These are phyloP conservation scores for Lachnellula suecica DNA, from an alignment of 2,329 filamentous ascomycete species.

Conservation along the genomic window DNA sequence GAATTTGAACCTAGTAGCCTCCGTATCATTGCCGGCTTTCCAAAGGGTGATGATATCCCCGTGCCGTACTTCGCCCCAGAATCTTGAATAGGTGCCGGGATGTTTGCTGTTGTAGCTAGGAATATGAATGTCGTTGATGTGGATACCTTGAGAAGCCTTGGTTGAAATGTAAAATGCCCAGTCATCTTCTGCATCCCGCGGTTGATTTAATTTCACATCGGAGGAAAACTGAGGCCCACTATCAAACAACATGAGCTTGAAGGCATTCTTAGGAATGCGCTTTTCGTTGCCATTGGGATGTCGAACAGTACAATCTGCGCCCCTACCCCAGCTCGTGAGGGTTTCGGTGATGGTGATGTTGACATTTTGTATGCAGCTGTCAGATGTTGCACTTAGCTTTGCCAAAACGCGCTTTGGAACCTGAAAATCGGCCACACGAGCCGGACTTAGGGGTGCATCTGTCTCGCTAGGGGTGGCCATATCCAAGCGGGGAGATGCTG, in stretches of 20 bases:
- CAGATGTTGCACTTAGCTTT: constrained; percentile 61
- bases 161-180: constrained; percentile 72
- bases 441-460: neutral
- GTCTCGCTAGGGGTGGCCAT: neutral
- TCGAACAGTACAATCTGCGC: constrained; percentile 63
- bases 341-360: constrained; percentile 65
- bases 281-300: constrained; percentile 63
- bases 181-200: constrained; percentile 32
- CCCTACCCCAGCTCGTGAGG: constrained; percentile 76
- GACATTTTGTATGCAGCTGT: constrained; percentile 64
- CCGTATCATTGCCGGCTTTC: constrained; percentile 41
- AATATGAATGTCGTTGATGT: constrained; percentile 71
- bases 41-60: constrained; percentile 78
- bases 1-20: constrained; percentile 26
- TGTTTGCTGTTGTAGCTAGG: constrained; percentile 54
- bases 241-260: constrained; percentile 75
- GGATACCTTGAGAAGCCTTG: constrained; percentile 73
- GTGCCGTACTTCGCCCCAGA: constrained; percentile 70
- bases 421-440: constrained; percentile 26
- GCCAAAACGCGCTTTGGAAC: constrained; percentile 53
- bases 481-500: neutral
- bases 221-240: constrained; percentile 33
- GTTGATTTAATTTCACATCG: constrained; percentile 63
- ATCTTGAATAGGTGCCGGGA: constrained; percentile 46
- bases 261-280: constrained; percentile 77